A percentile compares a stretch with the other conserved stretches of the same genome.
phyloP scores from a whole-genome alignment of 106 monocot genomes.

The Dendrobium catenatum region DNA sequence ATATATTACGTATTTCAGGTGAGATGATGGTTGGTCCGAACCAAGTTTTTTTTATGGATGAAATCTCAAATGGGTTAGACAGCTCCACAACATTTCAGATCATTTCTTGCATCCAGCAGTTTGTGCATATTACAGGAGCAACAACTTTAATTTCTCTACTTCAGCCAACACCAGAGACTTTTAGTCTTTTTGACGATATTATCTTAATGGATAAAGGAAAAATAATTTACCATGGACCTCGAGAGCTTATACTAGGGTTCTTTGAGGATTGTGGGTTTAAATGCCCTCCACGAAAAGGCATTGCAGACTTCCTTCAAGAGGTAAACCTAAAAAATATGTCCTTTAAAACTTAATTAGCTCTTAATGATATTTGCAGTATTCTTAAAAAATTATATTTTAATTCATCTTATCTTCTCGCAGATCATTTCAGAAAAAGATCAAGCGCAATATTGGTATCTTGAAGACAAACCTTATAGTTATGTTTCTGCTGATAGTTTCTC shows the following conservation, averaged over 20 bases:
- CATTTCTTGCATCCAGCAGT: slow-evolving; percentile 10
- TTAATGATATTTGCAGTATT: neutral
- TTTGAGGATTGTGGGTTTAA: slow-evolving; percentile 14
- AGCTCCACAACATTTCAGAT: slow-evolving; percentile 16
- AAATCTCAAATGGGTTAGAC: slow-evolving; percentile 17
- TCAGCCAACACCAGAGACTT: slow-evolving; percentile 18
- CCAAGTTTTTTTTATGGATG: slow-evolving; percentile 13
- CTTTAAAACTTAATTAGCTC: too few species aligned
- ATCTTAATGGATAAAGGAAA: slow-evolving; percentile 9
- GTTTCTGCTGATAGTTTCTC: neutral
- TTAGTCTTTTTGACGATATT: slow-evolving; percentile 17
- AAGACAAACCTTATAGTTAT: slow-evolving; percentile 5
- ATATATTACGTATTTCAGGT: neutral
- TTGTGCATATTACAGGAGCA: slow-evolving; percentile 9
- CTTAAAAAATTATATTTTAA: neutral
- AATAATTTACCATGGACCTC: slow-evolving; percentile 14
- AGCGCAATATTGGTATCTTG: slow-evolving; percentile 16
- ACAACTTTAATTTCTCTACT: slow-evolving; percentile 17
- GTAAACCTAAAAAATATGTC: neutral
- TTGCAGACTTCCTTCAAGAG: slow-evolving; percentile 17
- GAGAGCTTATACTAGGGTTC: slow-evolving; percentile 4
- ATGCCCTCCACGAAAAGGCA: slow-evolving; percentile 15
- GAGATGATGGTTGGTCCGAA: slow-evolving; percentile 19
- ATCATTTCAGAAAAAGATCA: slow-evolving; percentile 17
- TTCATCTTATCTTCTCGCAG: neutral